Evolutionary conservation across 345 rosid genomes (phyloP), one percentile per base, ranked within the genome.

Genomic region (Lepidium didymum): DNA sequence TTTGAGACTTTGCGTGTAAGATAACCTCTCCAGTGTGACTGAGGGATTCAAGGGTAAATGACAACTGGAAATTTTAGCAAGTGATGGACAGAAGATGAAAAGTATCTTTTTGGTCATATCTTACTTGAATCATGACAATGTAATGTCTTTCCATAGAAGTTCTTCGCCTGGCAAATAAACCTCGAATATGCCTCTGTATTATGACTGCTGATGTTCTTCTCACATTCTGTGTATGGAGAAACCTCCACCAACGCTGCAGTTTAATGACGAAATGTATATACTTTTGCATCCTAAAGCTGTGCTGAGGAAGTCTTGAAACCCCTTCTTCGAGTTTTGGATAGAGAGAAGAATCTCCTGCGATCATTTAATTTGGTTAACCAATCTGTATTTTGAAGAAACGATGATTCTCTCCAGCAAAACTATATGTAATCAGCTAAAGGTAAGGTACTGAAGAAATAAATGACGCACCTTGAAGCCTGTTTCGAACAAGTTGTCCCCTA

Each of bases 221-320:
- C 67, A 64, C 47, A 66, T 85, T 85, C 38, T 50, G 79, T 66
- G 76, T 67, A 46, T 80, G 43, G 58, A 81, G 64, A 62, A 46
- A 64, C 75, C 83, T 93, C 98, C 97, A 93, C 94, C 94, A 88
- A 76, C 92, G 81, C 73, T 93, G 97, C 73, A 88, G 74, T 82
- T 81, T 88, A 58, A 84, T 49, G 70, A 85, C 78, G n/a, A 87
- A 79, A 60, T 45, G 67, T 55, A 78, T 37, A 25, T 74, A 13
- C 31, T 61, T 10, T 56, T 47, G 47, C 64, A 68, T 40, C 69
- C 74, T 81, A 52, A 36, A 61, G 79, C 77, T 76, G 63, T 53
- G 68, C 43, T 57, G 47, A 64, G 64, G 62, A 18, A 62, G 72
- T 46, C 45, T 47, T 49, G 74, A 62, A 69, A 51, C n/a, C 40